Evolutionary conservation across 148 eudicot genomes (phyloP), one percentile per base, ranked within the genome.

Genomic region (Silene latifolia): DNA sequence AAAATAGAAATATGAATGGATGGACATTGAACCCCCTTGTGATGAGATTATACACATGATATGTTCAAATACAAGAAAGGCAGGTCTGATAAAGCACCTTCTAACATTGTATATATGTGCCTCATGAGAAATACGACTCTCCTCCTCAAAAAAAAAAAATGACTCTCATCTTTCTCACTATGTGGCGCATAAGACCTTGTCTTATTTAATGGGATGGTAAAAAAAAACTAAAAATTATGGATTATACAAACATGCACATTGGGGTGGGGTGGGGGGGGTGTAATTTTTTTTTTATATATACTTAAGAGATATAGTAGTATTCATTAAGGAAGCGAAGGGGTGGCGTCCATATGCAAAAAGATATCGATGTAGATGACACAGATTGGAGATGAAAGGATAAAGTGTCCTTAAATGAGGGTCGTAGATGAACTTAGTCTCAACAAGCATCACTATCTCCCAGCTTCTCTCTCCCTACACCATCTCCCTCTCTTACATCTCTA

Each of bases 101-200:
- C 23, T 23, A 32, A 13, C 68, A 32, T 11, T 13, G 68, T 68
- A 68, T 15, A 68, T 21, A 68, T 44, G 27, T 68, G 8, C 57
- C 18, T 68, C 72, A 46, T 68, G 32, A 42, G 29, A 20, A 66
- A 20, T n/a, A 44, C 18, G 53, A 68, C 27, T 35, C 70, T 59
- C 65, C 29, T 3, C 29, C 29, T 27, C 29, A 27, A 27, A 27
- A 27, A 27, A 27, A 27, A 27, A 27, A 18, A 20, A 44, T 46
- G 53, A 68, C 27, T 35, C 70, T 59, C 65, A 24, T 18, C 46
- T 6, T 65, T 35, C 35, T 27, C 17, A 13, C 3, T 1, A 48
- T 48, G 14, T 48, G 14, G 7, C 53, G 1, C 53, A 48, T 13
- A 29, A 64, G 44, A 18, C 46, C 67, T 29, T 17, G 29, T 46